Conservation (phyloP, 139 green algal genomes). For the Coccomyxa sp. region DNA sequence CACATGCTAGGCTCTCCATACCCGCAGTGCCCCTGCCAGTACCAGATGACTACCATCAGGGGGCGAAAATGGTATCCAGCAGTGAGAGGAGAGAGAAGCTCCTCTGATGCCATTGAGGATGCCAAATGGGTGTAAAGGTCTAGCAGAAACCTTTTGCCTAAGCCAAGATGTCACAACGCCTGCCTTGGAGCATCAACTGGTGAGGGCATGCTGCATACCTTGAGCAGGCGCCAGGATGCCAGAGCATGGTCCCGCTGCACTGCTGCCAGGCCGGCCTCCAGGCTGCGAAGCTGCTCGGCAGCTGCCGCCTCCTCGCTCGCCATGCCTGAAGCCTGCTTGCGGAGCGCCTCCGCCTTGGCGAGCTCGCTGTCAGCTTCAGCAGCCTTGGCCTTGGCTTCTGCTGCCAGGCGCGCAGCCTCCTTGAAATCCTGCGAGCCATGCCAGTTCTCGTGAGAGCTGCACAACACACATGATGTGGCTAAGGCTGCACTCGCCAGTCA, state of each 20-base stretch:
- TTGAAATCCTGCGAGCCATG: conserved; percentile 47
- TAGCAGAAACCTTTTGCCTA: too few relatives aligned
- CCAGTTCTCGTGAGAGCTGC: not conserved
- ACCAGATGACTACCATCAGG: too few relatives aligned
- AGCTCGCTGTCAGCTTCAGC: conserved; percentile 3
- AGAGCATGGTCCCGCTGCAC: conserved; percentile 5
- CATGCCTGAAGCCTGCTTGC: not conserved
- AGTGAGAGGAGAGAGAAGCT: too few relatives aligned
- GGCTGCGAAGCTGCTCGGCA: not conserved
- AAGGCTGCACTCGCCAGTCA: not conserved
- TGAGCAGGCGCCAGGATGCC: conserved; percentile 6
- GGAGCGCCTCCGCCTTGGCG: conserved; percentile 6
- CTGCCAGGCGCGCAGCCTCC: conserved; percentile 43
- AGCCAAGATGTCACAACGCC: not conserved
- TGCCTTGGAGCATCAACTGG: not conserved
- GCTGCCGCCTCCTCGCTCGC: not conserved
- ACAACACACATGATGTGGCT: not conserved
- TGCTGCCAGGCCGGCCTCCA: conserved; percentile 2
- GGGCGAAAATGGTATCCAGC: too few relatives aligned
- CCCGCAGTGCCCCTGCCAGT: too few relatives aligned
- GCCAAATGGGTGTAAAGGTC: too few relatives aligned
- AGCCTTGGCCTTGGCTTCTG: conserved; percentile 37
- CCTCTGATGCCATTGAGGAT: too few relatives aligned
- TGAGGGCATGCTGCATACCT: not conserved
- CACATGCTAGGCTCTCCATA: too few relatives aligned